Evolutionary conservation across 768 basidiomycete genomes (phyloP), one percentile per base, ranked within the genome.

Genomic region (Trametes cinnabarina): DNA sequence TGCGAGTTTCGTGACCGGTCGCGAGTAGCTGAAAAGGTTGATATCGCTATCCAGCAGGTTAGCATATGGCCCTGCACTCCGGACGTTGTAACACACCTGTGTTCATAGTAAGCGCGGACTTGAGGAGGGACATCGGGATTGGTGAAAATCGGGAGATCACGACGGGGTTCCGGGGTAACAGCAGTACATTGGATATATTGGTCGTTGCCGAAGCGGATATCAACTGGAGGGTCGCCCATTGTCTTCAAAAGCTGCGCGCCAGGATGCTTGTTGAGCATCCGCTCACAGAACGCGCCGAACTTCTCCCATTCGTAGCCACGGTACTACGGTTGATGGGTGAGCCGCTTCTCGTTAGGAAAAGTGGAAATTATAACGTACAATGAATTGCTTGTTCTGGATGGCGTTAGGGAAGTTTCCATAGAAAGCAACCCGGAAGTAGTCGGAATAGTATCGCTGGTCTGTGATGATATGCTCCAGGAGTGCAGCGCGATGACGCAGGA

Each of bases 241-340:
- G 76, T 78, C 68, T 87, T 90, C 46, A 96, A 73, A 10, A 97
- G 72, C 56, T 88, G 88, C 4, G 94, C 91, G 20, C 86, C 86
- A 3, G 91, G 87, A 72, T 94, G 91, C 69, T 95, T 96, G 71
- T 85, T 88, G 52, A 94, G 83, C 85, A 97, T 90, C 35, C 90
- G 79, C 71, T 98, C 94, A 72, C 92, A 92, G 76, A 90, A 93
- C 3, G 88, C 83, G 7, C 87, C 87, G 60, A 86, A 93, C 66
- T 92, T 94, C 74, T 98, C 95, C 93, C 91, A 94, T 67, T 94
- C 93, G 67, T 86, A 90, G 1, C 94, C 96, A 43, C 96, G 92
- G 71, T 95, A 95, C 92, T 94, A 53, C 3, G 20, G 26, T 32
- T 32, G 7, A 2, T 32, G 43, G 44, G 47, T 39, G 42, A 19